Evolutionary conservation across 1,284 basidiomycete species (phyloP), one percentile per base, ranked within the genome.

Genomic region (Heimioporus punctisporus): DNA sequence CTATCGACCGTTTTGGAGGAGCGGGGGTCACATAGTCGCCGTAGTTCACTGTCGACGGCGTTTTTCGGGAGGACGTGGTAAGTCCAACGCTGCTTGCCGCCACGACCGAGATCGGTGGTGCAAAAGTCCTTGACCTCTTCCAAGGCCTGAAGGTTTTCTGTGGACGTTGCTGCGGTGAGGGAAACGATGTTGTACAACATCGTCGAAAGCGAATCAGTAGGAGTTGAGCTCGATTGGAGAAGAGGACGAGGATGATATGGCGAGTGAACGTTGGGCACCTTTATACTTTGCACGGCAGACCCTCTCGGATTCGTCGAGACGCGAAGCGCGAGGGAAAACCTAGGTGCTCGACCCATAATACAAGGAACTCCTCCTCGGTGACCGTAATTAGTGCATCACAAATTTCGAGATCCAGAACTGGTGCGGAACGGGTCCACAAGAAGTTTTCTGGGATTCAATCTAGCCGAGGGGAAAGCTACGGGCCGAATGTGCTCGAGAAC

Each of bases 31-130:
- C 74, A 72, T 26, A 76, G 39, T 25, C 71, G 72, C 34, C 64
- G 66, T 42, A 87, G 64, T 68, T 86, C 81, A 14, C 70, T 63
- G 15, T 79, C 74, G 34, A 86, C 63, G 6, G 65, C 64, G 11
- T 76, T 76, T 58, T 85, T 81, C 6, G 69, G 40, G 12, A 88
- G 76, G 37, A 76, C 64, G 14, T 79, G 78, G 62, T 84, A 88
- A 15, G 77, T 78, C 82, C 82, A 86, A 39, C 78, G 75, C 55
- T 73, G 77, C 63, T 63, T 75, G 54, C 79, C 82, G 56, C 75
- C 74, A 50, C 74, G 75, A 56, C 80, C 84, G 72, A 86, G 80
- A 69, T 86, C 81, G 6, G 85, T 87, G 39, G 73, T 72, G 27
- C 71, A 70, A 57, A 83, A 82, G 58, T 82, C 69, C 60, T 74